Percentiles rank a stretch among this genome's conserved stretches.
phyloP scores from a whole-genome alignment of 306 rosid genomes.

The Rosa persica region DNA sequence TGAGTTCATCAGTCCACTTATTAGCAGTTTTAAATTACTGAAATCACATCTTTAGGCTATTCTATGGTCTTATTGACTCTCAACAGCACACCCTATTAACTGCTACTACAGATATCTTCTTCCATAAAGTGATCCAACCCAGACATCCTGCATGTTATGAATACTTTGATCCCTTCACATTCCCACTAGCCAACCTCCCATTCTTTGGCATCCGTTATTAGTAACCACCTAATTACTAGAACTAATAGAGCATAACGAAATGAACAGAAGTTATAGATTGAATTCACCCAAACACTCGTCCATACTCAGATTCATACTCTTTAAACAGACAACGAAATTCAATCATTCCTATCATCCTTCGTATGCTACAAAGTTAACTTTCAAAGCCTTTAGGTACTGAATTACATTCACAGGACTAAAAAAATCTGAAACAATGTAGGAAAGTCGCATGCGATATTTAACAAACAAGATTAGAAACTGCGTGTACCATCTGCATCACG shows the following conservation, averaged over 20 bases:
- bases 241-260: neutral
- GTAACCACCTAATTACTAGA: neutral
- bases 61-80: neutral
- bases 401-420: neutral
- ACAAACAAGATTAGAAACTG: neutral
- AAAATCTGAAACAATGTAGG: neutral
- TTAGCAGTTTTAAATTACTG: neutral
- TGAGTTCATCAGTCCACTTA: neutral
- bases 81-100: neutral
- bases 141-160: neutral
- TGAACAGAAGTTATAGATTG: neutral
- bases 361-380: neutral
- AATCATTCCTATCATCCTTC: neutral
- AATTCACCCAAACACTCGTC: neutral
- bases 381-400: neutral
- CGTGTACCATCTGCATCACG: constrained; percentile 79
- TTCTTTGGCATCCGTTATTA: neutral
- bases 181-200: neutral
- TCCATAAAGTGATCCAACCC: neutral
- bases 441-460: neutral
- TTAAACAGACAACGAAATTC: constrained; percentile 2
- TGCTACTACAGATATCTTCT: neutral
- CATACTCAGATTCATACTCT: neutral
- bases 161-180: constrained; percentile 1
- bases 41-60: neutral